These are phyloP conservation scores for Beauveria sp. DNA, from an alignment of 2,329 filamentous ascomycete species.

Conservation along the genomic window DNA sequence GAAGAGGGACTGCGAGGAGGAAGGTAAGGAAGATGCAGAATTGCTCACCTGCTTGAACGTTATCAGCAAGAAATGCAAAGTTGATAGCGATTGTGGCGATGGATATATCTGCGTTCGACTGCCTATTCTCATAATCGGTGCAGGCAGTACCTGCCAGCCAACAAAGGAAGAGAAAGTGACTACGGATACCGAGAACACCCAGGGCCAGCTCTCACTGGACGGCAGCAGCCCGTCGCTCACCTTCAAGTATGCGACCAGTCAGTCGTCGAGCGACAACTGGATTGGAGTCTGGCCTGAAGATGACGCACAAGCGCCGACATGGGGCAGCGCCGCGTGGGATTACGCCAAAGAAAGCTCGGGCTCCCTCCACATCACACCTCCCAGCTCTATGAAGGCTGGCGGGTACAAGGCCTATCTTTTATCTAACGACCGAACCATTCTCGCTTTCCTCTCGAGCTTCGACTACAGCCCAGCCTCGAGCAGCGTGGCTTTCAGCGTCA, in stretches of 20 bases:
- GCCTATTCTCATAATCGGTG: too few relatives aligned
- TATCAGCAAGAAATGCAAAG: too few relatives aligned
- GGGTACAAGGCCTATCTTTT: conserved; percentile 5
- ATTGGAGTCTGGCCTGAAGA: not conserved
- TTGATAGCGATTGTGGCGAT: too few relatives aligned
- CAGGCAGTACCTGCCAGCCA: too few relatives aligned
- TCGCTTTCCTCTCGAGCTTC: not conserved
- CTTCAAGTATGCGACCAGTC: not conserved
- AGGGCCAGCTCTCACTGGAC: not conserved
- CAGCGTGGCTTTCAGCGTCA: not conserved
- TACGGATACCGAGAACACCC: too few relatives aligned
- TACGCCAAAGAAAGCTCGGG: not conserved
- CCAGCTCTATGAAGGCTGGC: not conserved
- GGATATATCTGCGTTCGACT: too few relatives aligned
- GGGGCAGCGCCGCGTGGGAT: not conserved
- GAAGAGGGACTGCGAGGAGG: too few relatives aligned
- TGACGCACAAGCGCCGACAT: not conserved
- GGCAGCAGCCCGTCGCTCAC: not conserved
- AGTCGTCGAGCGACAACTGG: not conserved
- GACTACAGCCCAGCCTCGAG: not conserved
- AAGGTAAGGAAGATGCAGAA: too few relatives aligned
- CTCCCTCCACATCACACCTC: not conserved
- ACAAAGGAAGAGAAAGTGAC: too few relatives aligned
- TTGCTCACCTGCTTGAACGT: too few relatives aligned
- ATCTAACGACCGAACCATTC: not conserved